phyloP scores from a whole-genome alignment of 257 asterid genomes.

The Buddleja alternifolia region DNA sequence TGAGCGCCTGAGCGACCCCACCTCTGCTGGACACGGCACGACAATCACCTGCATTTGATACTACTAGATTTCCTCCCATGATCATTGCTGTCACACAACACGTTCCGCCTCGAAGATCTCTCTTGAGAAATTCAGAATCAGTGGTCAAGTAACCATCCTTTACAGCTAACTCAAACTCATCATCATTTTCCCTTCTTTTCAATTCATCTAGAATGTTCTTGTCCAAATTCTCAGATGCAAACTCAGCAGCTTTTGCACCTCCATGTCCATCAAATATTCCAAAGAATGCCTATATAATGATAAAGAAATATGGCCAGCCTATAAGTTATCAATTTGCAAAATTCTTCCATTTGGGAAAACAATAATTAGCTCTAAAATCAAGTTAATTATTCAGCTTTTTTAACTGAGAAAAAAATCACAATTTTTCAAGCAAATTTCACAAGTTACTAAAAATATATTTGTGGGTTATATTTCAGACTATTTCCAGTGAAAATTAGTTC shows the following conservation, averaged over 20 bases:
- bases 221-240: conserved; percentile 61
- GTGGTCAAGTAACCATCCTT: conserved; percentile 71
- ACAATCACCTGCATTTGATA: conserved; percentile 91
- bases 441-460: too few relatives aligned
- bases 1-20: conserved; percentile 76
- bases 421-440: too few relatives aligned
- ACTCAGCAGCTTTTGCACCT: conserved; percentile 78
- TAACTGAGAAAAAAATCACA: too few relatives aligned
- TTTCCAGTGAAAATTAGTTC: too few relatives aligned
- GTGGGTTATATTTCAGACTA: too few relatives aligned
- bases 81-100: conserved; percentile 84
- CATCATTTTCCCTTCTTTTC: conserved; percentile 31
- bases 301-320: not conserved
- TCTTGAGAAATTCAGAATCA: conserved; percentile 65
- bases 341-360: not conserved
- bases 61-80: conserved; percentile 54
- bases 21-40: conserved; percentile 74
- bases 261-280: conserved; percentile 87
- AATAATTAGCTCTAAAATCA: conserved; percentile 3
- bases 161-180: conserved; percentile 43
- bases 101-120: conserved; percentile 66
- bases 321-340: not conserved
- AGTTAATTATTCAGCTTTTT: too few relatives aligned
- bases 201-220: conserved; percentile 58
- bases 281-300: conserved; percentile 53